Evolutionary conservation across 2,329 filamentous ascomycete species (phyloP).

Genomic region (Epichloe amarillans): DNA sequence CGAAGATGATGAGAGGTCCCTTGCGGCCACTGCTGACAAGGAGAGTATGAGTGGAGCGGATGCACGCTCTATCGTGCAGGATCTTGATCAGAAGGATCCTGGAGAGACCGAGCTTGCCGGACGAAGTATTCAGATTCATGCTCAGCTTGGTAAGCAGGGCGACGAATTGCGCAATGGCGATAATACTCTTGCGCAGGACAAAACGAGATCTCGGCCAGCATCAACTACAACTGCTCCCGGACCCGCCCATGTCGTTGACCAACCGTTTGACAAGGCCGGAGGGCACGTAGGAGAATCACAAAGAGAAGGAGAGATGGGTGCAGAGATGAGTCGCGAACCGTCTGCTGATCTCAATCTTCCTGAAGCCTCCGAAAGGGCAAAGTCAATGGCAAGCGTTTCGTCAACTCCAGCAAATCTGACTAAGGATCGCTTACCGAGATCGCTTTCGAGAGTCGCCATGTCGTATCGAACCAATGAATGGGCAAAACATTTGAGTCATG

Average conservation of each 20-base stretch:
- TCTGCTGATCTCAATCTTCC: constrained; percentile 5
- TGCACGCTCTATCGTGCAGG: constrained; percentile 12
- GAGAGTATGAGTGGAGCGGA: constrained; percentile 31
- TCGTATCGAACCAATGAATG: constrained; percentile 90
- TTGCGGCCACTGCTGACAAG: constrained; percentile 45
- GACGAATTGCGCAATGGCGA: background rate
- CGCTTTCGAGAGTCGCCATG: constrained; percentile 62
- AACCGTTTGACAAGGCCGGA: background rate
- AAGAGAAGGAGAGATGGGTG: background rate
- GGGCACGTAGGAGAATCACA: background rate
- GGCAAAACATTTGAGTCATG: constrained; percentile 75
- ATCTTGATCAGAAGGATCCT: constrained; percentile 8
- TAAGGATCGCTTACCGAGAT: constrained; percentile 51
- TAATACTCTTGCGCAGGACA: background rate
- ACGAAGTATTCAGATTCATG: constrained; percentile 26
- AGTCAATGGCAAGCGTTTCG: constrained; percentile 27
- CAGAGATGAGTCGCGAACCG: constrained; percentile 1
- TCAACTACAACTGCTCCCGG: background rate
- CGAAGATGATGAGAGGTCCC: constrained; percentile 34
- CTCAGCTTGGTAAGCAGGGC: constrained; percentile 18
- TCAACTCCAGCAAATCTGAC: constrained; percentile 38
- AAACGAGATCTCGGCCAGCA: background rate
- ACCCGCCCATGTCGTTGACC: background rate
- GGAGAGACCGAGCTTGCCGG: constrained; percentile 1
- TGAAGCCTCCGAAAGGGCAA: constrained; percentile 19